A percentile compares a stretch with the other conserved stretches of the same genome.
Evolutionary conservation across 129 eudicot genomes (phyloP).

Genomic region (Helichrysum umbraculigerum): DNA sequence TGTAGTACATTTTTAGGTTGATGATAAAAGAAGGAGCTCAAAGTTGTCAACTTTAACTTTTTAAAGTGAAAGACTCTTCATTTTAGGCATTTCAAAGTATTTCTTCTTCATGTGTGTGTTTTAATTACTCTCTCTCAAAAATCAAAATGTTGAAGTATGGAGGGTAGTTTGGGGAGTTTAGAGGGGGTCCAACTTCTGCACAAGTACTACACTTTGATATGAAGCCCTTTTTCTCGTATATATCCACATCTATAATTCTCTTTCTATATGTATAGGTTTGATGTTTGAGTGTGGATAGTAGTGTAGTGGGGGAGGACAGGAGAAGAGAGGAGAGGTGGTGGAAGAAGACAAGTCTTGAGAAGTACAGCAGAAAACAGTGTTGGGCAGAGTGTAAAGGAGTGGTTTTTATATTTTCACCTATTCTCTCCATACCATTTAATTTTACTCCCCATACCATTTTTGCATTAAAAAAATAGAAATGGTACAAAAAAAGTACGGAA

Average conservation of each 20-base stretch:
- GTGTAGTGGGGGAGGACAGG: not conserved
- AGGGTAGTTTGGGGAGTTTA: not conserved
- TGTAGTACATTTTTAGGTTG: not conserved
- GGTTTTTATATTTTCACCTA: not conserved
- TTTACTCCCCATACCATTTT: too few relatives aligned
- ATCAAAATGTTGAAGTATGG: not conserved
- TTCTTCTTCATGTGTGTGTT: not conserved
- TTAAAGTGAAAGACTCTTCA: not conserved
- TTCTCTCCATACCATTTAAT: too few relatives aligned
- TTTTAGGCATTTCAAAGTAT: constrained; percentile 5
- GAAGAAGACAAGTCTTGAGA: constrained; percentile 31
- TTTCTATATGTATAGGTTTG: constrained; percentile 7
- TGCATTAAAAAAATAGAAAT: too few relatives aligned
- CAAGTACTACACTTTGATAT: not conserved
- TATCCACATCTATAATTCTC: not conserved
- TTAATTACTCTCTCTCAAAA: not conserved
- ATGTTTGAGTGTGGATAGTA: constrained; percentile 19
- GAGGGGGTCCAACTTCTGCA: constrained; percentile 7
- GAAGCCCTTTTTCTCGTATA: constrained; percentile 5
- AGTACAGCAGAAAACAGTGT: constrained; percentile 2
- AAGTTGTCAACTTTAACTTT: not conserved
- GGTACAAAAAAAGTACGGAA: too few relatives aligned
- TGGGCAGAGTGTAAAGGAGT: not conserved
- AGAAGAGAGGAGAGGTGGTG: constrained; percentile 9
- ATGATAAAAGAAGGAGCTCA: constrained; percentile 8